phyloP scores from a whole-genome alignment of 2,329 filamentous ascomycete genomes.

The Xylaria sp. region DNA sequence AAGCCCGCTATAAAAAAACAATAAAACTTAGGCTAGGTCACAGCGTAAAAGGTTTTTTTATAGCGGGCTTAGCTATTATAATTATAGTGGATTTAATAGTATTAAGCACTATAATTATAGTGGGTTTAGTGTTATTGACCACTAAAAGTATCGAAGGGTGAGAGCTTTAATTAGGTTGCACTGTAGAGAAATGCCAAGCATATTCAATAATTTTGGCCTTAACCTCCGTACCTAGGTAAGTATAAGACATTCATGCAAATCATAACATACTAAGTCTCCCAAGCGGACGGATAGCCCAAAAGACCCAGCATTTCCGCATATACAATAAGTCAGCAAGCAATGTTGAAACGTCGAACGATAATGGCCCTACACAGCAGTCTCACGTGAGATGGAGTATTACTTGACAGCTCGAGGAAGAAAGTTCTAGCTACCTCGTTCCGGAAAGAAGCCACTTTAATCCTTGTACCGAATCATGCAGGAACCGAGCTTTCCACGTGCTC shows the following conservation, averaged over 20 bases:
- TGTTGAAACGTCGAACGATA: neutral
- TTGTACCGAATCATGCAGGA: slow-evolving; percentile 32
- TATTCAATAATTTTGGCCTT: too few relatives aligned
- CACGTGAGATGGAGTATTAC: slow-evolving; percentile 3
- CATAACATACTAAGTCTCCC: neutral
- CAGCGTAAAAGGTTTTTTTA: too few relatives aligned
- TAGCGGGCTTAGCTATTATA: too few relatives aligned
- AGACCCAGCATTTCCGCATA: neutral
- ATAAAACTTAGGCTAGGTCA: too few relatives aligned
- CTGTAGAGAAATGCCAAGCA: too few relatives aligned
- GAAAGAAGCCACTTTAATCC: neutral
- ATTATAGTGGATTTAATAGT: too few relatives aligned
- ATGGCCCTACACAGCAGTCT: neutral
- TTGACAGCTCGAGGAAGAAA: slow-evolving; percentile 5
- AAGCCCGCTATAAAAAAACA: too few relatives aligned
- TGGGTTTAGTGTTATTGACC: too few relatives aligned
- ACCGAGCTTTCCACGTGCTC: slow-evolving; percentile 24
- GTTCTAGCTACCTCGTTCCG: neutral
- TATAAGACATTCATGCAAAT: slow-evolving; percentile 1
- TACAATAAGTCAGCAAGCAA: neutral
- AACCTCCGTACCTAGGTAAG: too few relatives aligned
- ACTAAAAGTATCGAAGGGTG: too few relatives aligned
- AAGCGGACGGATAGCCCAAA: neutral
- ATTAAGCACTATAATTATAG: too few relatives aligned
- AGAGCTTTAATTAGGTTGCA: too few relatives aligned